Base-by-base conservation (phyloP, 2,329 filamentous ascomycete species). In the Cadophora sp. region DNA sequence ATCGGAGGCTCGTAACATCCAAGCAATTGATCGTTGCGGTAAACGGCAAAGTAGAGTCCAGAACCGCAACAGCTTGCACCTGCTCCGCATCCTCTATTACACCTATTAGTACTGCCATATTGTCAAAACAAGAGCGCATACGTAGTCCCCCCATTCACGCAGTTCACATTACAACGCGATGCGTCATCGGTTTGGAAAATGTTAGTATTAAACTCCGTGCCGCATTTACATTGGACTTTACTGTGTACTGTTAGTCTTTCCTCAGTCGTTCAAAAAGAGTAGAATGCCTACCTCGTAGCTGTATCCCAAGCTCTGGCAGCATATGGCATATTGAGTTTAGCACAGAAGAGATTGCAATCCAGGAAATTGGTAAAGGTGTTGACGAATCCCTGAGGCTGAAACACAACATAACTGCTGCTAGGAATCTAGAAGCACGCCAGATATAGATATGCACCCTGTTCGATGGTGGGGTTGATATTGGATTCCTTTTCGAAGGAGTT, bases 1-100 rank as follows among this genome's bases (percentile, higher is more conserved):
- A 63, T 53, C 1, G 60, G 60, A 55, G 60, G 60, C 22, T 63
- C 60, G 39, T 63, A 63, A 24, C 60, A 63, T 9, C 60, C 60
- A 16, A 63, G 48, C 9, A 63, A 27, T 22, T 43, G 16, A 20
- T 20, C 18, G 30, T 63, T 53, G 16, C 60, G 60, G 24, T 63
- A 63, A 18, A 63, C 60, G 9, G 60, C 22, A 16, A 55, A 55
- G 48, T 55, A 56, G 20, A 41, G 13, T 3, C 48, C 39, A 14
- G 4, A 22, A n/a, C 60, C 60, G 30, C 60, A 63, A 27, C 60
- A 63, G 13, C 41, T 30, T 14, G 16, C 8, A 33, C 16, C 16
- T 20, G 11, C 43, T 50, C 43, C 30, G 11, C n/a, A 22, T 2
- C 53, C 16, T n/a, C 20, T 43, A 22, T 8, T 20, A 5, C 27